Conservation (phyloP, 2,329 filamentous ascomycete genomes). For the Aspergillus sp. region DNA sequence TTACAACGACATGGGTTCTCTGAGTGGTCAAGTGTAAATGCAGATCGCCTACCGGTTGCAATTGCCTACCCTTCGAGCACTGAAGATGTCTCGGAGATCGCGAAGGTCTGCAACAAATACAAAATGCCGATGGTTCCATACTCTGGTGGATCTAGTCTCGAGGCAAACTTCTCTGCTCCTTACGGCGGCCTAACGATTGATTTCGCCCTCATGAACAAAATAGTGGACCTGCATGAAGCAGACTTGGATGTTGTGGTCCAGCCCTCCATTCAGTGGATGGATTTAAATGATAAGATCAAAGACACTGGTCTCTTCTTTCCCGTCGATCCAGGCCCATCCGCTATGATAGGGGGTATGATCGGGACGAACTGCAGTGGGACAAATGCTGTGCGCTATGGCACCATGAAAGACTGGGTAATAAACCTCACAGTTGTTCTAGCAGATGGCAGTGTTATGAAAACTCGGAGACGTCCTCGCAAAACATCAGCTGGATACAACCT, state of each 20-base stretch:
- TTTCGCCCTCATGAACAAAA: slow-evolving; percentile 82
- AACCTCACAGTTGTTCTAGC: slow-evolving; percentile 70
- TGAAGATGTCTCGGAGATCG: slow-evolving; percentile 63
- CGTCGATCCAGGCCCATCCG: slow-evolving; percentile 75
- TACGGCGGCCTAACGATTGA: slow-evolving; percentile 87
- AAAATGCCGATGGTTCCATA: slow-evolving; percentile 83
- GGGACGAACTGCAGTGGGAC: slow-evolving; percentile 67
- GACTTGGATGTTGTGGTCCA: slow-evolving; percentile 95
- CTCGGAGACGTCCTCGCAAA: slow-evolving; percentile 65
- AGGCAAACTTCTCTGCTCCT: slow-evolving; percentile 86
- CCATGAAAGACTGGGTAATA: slow-evolving; percentile 75
- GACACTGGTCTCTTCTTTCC: slow-evolving; percentile 83
- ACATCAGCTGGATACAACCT: slow-evolving; percentile 72
- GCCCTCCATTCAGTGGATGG: slow-evolving; percentile 89
- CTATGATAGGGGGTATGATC: slow-evolving; percentile 61
- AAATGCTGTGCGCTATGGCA: slow-evolving; percentile 65
- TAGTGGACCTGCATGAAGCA: slow-evolving; percentile 74
- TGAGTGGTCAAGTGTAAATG: slow-evolving; percentile 70
- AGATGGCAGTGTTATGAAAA: slow-evolving; percentile 69
- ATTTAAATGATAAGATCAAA: slow-evolving; percentile 74
- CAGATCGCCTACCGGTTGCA: slow-evolving; percentile 62
- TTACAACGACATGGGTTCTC: slow-evolving; percentile 66
- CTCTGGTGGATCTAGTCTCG: slow-evolving; percentile 81
- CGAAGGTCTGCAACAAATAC: slow-evolving; percentile 73
- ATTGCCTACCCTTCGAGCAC: slow-evolving; percentile 65